Evolutionary conservation across 2,329 filamentous ascomycete genomes (phyloP).

Genomic region (Aspergillus awamori): DNA sequence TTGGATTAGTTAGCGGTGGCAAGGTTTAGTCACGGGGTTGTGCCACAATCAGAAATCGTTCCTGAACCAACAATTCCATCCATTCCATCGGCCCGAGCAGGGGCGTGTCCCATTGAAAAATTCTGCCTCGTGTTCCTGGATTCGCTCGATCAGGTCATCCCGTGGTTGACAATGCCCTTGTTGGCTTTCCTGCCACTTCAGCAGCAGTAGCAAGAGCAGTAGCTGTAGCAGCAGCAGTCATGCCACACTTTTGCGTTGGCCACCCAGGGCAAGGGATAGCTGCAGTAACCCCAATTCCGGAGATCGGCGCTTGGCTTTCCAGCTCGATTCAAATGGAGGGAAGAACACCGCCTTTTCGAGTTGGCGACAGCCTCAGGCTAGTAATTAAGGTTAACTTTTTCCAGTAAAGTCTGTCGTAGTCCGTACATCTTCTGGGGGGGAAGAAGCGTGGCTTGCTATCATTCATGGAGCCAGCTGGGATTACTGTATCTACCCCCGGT

Average conservation of each 20-base stretch:
- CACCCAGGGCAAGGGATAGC: background rate
- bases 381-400: slow-evolving; percentile 10
- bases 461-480: background rate
- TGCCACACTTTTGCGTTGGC: background rate
- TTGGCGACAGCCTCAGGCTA: background rate
- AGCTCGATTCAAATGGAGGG: no score
- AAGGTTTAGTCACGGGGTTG: background rate
- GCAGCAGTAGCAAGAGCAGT: background rate
- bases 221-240: slow-evolving; percentile 2
- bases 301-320: background rate
- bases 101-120: background rate
- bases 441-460: slow-evolving; percentile 1
- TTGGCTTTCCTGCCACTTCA: background rate
- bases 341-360: slow-evolving; percentile 8
- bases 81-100: background rate
- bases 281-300: background rate
- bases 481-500: background rate
- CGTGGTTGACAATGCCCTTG: background rate
- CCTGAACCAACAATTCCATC: background rate
- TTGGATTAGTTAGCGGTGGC: background rate
- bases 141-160: background rate
- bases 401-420: slow-evolving; percentile 1
- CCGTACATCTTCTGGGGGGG: background rate
- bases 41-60: background rate
- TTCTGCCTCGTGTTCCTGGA: background rate